Evolutionary conservation across 192 early-diverging fungal species (phyloP).

Genomic region (Paraglomus occultum): DNA sequence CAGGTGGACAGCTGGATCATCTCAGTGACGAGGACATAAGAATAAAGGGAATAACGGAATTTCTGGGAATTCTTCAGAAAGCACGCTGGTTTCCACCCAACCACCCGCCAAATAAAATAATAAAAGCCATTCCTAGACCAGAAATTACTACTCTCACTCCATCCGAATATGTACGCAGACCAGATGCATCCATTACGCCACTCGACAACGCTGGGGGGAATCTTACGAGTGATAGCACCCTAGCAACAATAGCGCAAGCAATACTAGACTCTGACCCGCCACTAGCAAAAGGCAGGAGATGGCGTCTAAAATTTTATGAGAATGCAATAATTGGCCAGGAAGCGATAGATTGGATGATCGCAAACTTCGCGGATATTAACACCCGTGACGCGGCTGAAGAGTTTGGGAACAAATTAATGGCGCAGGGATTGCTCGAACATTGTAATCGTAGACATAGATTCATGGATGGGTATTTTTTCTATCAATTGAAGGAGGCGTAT

Average conservation of each 20-base stretch:
- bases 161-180: slow-evolving; percentile 36
- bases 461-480: slow-evolving; percentile 90
- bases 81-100: slow-evolving; percentile 48
- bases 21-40: slow-evolving; percentile 89
- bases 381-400: slow-evolving; percentile 73
- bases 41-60: slow-evolving; percentile 80
- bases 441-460: slow-evolving; percentile 63
- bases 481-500: slow-evolving; percentile 61
- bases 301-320: slow-evolving; percentile 79
- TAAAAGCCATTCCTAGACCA: slow-evolving; percentile 37
- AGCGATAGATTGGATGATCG: slow-evolving; percentile 85
- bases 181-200: slow-evolving; percentile 20
- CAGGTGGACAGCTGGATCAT: slow-evolving; percentile 55
- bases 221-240: slow-evolving; percentile 40
- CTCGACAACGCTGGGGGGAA: slow-evolving; percentile 18
- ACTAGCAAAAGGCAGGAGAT: slow-evolving; percentile 73
- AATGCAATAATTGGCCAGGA: slow-evolving; percentile 79
- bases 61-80: slow-evolving; percentile 79
- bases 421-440: slow-evolving; percentile 70
- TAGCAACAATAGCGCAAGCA: slow-evolving; percentile 57
- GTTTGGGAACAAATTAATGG: slow-evolving; percentile 75
- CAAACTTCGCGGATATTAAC: slow-evolving; percentile 71
- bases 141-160: slow-evolving; percentile 41
- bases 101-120: slow-evolving; percentile 32
- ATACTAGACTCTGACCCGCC: slow-evolving; percentile 72